Base-by-base conservation (phyloP, 345 rosid genomes). In the Toxicodendron radicans region DNA sequence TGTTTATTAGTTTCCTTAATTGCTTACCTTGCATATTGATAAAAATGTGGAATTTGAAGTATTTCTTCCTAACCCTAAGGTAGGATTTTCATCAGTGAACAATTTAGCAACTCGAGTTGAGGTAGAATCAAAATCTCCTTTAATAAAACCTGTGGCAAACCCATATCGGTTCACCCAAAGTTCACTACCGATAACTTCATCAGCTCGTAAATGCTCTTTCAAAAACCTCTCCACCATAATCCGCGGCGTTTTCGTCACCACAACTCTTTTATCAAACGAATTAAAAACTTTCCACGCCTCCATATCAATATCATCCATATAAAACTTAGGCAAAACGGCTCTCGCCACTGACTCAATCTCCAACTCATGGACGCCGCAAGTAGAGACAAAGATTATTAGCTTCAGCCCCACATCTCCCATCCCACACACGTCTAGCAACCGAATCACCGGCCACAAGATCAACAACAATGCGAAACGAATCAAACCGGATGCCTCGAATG, bases 301-400 rank as follows among this genome's bases (percentile, higher is more conserved):
- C 79, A 81, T 76, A 52, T 86, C 85, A 59, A 92, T n/a, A 75
- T 89, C 94, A 57, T 91, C 97, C 97, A 85, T 86, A 73, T 76
- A 92, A 70, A 94, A 94, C 80, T 92, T 94, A 0, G 98, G 97
- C 80, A 92, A 68, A 41, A 94, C 97, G 0, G 98, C 98, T 73
- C 98, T 80, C 13, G 97, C 91, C 66, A 94, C 94, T 1, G 93
- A 86, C 72, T 89, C 85, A 14, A 94, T 88, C 85, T 91, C 98
- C 23, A 90, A 78, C 72, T 58, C 85, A 0, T 70, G 78, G 10
- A 92, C 75, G 7, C 97, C 97, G 0, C 68, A 88, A 12, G 91
- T 87, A 32, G 97, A 81, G 8, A 84, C 87, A 46, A 94, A 92
- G 54, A 91, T 76, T 92, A 88, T 89, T 20, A 94, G 30, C 81